Conservation (phyloP, 2,329 filamentous ascomycete genomes). For the Colletotrichum gloeosporioides region DNA sequence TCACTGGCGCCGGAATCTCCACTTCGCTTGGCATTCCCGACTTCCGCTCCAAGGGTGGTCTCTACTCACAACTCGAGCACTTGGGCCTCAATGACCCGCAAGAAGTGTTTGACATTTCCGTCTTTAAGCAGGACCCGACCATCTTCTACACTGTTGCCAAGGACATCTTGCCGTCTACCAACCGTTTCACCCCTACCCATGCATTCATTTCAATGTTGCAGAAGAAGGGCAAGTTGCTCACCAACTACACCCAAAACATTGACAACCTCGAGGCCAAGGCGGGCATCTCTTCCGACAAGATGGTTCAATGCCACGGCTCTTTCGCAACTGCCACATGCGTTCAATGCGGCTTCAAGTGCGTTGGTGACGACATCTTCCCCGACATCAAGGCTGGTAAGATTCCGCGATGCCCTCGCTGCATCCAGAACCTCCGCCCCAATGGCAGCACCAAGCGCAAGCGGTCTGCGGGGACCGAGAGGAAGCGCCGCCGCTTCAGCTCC, state of each 20-base stretch:
- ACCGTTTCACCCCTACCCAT: constrained; percentile 89
- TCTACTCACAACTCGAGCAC: constrained; percentile 84
- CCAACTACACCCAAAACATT: constrained; percentile 98
- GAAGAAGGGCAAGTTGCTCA: constrained; percentile 85
- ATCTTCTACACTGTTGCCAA: constrained; percentile 93
- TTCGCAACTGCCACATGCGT: constrained; percentile 93
- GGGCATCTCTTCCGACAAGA: constrained; percentile 79
- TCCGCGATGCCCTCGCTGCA: constrained; percentile 78
- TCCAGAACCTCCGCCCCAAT: constrained; percentile 52
- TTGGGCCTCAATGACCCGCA: constrained; percentile 84
- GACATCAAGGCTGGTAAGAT: constrained; percentile 79
- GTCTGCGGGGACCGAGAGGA: constrained; percentile 40
- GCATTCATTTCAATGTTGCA: constrained; percentile 91
- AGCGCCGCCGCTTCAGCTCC: constrained; percentile 41
- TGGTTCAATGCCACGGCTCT: constrained; percentile 95
- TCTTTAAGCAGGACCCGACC: constrained; percentile 84
- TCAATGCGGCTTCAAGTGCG: constrained; percentile 76
- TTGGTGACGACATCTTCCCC: constrained; percentile 78
- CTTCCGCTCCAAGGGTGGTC: constrained; percentile 91
- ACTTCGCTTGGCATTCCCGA: constrained; percentile 97
- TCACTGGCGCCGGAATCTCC: constrained; percentile 95
- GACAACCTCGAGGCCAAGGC: constrained; percentile 93
- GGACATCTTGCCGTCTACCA: constrained; percentile 83
- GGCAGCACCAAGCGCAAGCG: constrained; percentile 43
- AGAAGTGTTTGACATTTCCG: constrained; percentile 90